Evolutionary conservation across 2,329 filamentous ascomycete species (phyloP).

Genomic region (Fusarium sp.): DNA sequence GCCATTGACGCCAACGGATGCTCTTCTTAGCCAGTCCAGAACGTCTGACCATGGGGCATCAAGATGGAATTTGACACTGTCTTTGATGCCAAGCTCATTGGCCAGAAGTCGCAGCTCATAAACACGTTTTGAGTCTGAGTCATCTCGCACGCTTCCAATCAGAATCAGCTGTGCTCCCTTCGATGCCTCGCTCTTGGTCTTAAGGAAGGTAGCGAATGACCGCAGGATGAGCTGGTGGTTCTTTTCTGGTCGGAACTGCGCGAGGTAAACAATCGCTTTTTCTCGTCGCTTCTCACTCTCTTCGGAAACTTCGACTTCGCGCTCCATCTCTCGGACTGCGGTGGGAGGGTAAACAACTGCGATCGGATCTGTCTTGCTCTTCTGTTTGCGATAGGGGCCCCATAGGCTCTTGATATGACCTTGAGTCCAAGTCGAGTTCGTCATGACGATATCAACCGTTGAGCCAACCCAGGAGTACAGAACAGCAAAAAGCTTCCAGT

Average conservation of each 20-base stretch:
- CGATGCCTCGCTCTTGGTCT: slow-evolving; percentile 62
- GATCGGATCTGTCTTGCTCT: slow-evolving; percentile 65
- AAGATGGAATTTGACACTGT: slow-evolving; percentile 86
- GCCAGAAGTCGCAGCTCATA: slow-evolving; percentile 89
- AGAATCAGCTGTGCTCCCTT: slow-evolving; percentile 77
- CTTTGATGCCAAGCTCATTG: slow-evolving; percentile 86
- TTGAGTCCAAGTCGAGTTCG: slow-evolving; percentile 96
- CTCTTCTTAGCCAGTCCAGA: slow-evolving; percentile 78
- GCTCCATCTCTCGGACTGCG: slow-evolving; percentile 85
- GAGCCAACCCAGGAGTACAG: slow-evolving; percentile 87
- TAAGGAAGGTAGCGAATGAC: slow-evolving; percentile 83
- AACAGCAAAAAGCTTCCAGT: slow-evolving; percentile 88
- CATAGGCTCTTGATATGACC: slow-evolving; percentile 84
- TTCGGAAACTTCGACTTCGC: slow-evolving; percentile 76
- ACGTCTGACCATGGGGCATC: slow-evolving; percentile 93
- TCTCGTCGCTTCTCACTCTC: slow-evolving; percentile 77
- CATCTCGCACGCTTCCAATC: slow-evolving; percentile 91
- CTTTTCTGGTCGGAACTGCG: slow-evolving; percentile 97
- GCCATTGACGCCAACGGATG: slow-evolving; percentile 90
- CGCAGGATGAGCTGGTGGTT: slow-evolving; percentile 90
- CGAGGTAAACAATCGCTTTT: slow-evolving; percentile 87
- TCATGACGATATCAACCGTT: slow-evolving; percentile 93
- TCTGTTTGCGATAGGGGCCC: slow-evolving; percentile 67
- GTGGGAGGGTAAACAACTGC: slow-evolving; percentile 91
- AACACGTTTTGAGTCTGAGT: slow-evolving; percentile 81